Evolutionary conservation across 2,329 filamentous ascomycete genomes (phyloP), one percentile per base, ranked within the genome.

Genomic region (Stachybotrys chartarum): DNA sequence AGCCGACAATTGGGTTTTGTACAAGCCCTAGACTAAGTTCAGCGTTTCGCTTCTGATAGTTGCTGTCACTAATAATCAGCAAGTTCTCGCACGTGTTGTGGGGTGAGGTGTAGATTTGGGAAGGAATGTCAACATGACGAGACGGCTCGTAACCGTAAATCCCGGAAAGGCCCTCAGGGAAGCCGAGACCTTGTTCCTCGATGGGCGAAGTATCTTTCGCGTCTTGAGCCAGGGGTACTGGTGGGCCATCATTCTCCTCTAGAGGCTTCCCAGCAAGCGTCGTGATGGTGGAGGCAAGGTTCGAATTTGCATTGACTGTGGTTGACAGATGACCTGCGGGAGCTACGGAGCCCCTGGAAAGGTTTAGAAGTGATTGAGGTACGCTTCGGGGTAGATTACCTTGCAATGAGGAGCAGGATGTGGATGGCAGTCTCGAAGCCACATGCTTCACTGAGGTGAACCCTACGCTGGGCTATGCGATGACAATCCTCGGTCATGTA

Each of bases 51-150:
- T 24, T 24, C 24, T 4, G 65, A 61, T 79, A 82, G 62, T 87
- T 88, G 5, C 70, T 68, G 2, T 76, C 64, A 1, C 76, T 70
- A 5, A 83, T 72, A 6, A 86, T 67, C n/a, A 83, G 75, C 18
- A 85, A 60, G 0, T 75, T 77, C 67, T 86, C 86, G 72, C 86
- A 86, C 0, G 82, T 86, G 59, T 85, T 85, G 56, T 76, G 76
- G 3, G 54, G 35, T 10, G 35, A 48, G 4, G 32, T 47, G n/a
- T 63, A 58, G 47, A 61, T 63, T n/a, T 59, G 7, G 11, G 30
- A n/a, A n/a, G 30, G 30, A 44, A 42, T 10, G 35, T 42, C 35
- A 5, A 42, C 14, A 14, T 10, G 35, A 42, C 35, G 8, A 10
- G 35, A 42, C 8, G 35, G 35, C 35, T 3, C 14, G 35, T 42